Conservation (phyloP, 768 basidiomycete species). For the Kondoa malvinella region DNA sequence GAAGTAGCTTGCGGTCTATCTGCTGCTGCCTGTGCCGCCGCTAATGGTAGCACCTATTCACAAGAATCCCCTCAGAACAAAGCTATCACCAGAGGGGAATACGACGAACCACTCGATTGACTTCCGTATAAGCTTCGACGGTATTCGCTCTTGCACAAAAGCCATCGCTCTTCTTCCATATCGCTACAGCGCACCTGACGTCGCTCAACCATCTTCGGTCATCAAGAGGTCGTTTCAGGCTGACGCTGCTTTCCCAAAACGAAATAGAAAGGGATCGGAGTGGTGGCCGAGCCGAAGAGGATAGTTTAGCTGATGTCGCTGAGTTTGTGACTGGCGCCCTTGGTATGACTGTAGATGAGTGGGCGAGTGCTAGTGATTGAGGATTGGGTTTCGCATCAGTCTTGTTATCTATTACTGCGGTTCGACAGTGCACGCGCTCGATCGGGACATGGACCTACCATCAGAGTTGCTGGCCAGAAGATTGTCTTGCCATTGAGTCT, state of each 20-base stretch:
- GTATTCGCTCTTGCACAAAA: background rate
- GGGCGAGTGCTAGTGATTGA: conserved; percentile 1
- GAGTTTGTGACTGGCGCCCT: background rate
- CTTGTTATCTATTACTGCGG: background rate
- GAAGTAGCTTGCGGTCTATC: background rate
- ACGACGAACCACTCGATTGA: background rate
- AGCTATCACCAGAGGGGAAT: background rate
- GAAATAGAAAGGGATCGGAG: background rate
- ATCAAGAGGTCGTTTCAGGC: background rate
- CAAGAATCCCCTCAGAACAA: background rate
- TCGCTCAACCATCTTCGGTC: background rate
- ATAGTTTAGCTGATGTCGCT: background rate
- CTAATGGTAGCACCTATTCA: background rate
- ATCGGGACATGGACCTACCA: background rate
- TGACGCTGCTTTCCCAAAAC: background rate
- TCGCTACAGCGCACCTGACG: background rate
- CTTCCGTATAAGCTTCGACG: background rate
- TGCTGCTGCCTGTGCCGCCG: background rate
- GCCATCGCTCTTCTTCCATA: conserved; percentile 5
- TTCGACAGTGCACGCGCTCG: too few relatives aligned
- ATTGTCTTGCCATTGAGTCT: conserved; percentile 4
- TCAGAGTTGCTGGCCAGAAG: background rate
- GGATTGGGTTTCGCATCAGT: background rate
- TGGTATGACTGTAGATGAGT: background rate
- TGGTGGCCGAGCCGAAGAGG: background rate